Evolutionary conservation across 2,329 filamentous ascomycete species (phyloP).

Genomic region (Colletotrichum sidae): DNA sequence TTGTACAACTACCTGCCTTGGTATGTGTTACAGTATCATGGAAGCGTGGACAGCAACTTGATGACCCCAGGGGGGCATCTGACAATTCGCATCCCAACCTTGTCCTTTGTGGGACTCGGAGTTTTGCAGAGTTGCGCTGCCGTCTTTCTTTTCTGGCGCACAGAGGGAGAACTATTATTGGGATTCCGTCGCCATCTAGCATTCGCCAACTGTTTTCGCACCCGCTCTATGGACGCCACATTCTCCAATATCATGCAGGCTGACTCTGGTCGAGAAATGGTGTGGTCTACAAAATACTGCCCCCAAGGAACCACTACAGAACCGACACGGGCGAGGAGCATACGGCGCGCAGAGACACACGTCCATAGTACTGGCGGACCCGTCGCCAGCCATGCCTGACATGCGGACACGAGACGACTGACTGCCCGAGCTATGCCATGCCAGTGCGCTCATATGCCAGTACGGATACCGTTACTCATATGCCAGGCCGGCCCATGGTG

Average conservation of each 20-base stretch:
- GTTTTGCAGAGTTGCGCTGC: background rate
- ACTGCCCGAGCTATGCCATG: no score
- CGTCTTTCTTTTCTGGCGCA: constrained; percentile 11
- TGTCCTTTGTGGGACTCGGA: background rate
- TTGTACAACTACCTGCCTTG: no score
- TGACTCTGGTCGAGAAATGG: constrained; percentile 23
- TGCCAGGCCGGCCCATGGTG: no score
- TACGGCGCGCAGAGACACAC: background rate
- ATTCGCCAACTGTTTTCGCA: constrained; percentile 7
- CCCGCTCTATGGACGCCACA: constrained; percentile 29
- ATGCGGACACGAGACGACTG: no score
- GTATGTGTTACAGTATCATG: no score
- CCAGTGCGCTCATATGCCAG: no score
- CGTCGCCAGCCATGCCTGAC: no score
- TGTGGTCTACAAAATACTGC: constrained; percentile 8
- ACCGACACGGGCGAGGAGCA: background rate
- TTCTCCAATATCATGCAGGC: constrained; percentile 34
- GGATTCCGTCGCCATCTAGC: constrained; percentile 7
- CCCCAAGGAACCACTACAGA: background rate
- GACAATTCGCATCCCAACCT: background rate
- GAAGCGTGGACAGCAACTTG: no score
- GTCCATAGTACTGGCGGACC: no score
- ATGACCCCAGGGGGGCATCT: no score
- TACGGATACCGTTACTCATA: no score
- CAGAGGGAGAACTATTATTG: constrained; percentile 14